Conservation (phyloP, 2,329 filamentous ascomycete genomes). For the Beauveria medogensis region DNA sequence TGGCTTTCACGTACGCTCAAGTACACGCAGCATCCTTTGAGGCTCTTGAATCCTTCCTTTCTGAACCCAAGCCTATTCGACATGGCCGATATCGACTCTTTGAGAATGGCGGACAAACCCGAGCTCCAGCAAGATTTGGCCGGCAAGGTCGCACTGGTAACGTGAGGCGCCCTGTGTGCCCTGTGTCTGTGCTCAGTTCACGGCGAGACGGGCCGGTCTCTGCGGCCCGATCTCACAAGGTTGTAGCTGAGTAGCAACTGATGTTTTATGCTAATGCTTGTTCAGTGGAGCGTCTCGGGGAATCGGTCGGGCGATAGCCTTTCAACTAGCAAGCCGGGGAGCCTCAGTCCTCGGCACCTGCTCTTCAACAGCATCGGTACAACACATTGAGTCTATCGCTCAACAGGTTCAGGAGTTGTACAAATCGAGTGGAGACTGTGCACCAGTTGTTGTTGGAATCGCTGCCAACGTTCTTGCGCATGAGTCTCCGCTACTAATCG, state of each 20-base stretch:
- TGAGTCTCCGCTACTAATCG: background rate
- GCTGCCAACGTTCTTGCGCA: background rate
- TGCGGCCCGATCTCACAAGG: background rate
- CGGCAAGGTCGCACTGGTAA: background rate
- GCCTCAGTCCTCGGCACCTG: background rate
- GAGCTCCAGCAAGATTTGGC: background rate
- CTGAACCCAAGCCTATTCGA: background rate
- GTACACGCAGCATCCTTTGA: background rate
- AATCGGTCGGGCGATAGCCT: background rate
- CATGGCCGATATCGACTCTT: background rate
- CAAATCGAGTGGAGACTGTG: background rate
- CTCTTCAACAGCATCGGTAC: background rate
- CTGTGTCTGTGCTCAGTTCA: background rate
- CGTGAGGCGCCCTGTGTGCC: background rate
- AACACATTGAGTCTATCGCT: background rate
- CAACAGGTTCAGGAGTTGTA: background rate
- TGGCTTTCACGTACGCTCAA: background rate
- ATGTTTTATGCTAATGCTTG: background rate
- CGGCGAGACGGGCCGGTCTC: background rate
- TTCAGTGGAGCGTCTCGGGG: background rate
- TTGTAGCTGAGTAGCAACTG: background rate
- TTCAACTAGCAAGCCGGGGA: background rate
- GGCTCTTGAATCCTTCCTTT: background rate
- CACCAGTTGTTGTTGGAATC: background rate
- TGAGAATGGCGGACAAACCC: background rate